A percentile compares a stretch with the other conserved stretches of the same genome.
Evolutionary conservation across 1,284 basidiomycete genomes (phyloP).

Genomic region (Malassezia globosa): DNA sequence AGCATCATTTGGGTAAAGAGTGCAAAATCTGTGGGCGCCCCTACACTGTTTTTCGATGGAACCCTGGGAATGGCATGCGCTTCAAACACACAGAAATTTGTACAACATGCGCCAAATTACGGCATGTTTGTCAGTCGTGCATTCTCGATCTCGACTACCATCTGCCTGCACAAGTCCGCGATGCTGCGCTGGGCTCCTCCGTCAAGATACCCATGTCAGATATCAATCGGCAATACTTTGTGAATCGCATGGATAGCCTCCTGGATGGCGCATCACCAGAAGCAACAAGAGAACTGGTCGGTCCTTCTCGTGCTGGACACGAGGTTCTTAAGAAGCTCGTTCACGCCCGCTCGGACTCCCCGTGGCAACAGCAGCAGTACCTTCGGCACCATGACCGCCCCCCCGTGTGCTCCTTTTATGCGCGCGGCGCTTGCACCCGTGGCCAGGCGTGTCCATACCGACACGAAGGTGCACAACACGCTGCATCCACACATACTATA

Average conservation of each 20-base stretch:
- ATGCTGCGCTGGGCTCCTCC: conserved; percentile 78
- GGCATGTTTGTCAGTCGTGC: conserved; percentile 98
- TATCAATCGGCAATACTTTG: conserved; percentile 89
- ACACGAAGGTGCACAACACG: conserved; percentile 57
- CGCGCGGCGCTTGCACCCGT: conserved; percentile 84
- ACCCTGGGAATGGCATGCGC: conserved; percentile 77
- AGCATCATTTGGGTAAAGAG: conserved; percentile 87
- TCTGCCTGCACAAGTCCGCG: conserved; percentile 88
- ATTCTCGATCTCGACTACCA: conserved; percentile 86
- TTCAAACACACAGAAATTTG: conserved; percentile 98
- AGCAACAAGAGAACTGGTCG: conserved; percentile 23
- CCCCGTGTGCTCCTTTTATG: conserved; percentile 87
- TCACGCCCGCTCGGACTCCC: conserved; percentile 85
- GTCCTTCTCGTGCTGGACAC: conserved; percentile 54
- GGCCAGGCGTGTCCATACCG: conserved; percentile 85
- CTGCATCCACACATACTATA: neutral
- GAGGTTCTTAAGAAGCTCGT: conserved; percentile 88
- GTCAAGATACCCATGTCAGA: conserved; percentile 85
- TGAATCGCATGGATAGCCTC: conserved; percentile 58
- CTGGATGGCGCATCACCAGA: conserved; percentile 48
- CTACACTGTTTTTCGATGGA: conserved; percentile 97
- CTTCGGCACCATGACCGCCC: too few species aligned
- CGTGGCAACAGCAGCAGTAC: conserved; percentile 95
- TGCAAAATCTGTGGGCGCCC: conserved; percentile 79
- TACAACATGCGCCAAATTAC: conserved; percentile 95